Percentiles rank a stretch among this genome's conserved stretches.
These are phyloP conservation scores for Linnemannia exigua DNA, from an alignment of 192 early-diverging fungal genomes.

Conservation along the genomic window DNA sequence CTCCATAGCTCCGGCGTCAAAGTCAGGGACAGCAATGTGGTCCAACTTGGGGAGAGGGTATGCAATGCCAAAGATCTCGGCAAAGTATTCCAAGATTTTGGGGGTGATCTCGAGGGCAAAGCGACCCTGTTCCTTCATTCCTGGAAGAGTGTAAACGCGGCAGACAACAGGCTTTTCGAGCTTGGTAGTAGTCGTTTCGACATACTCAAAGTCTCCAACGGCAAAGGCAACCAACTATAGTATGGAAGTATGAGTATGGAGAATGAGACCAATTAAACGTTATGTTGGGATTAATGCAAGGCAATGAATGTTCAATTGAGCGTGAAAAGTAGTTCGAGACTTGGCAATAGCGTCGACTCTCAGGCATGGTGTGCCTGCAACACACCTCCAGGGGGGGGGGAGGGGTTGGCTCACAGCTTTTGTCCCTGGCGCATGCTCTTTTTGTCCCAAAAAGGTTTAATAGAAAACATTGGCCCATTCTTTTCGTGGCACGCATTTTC, in stretches of 20 bases:
- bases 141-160: conserved; percentile 79
- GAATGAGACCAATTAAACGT: not conserved
- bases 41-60: conserved; percentile 85
- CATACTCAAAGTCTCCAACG: conserved; percentile 84
- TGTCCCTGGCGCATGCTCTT: not conserved
- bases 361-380: not conserved
- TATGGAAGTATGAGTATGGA: not conserved
- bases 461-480: not conserved
- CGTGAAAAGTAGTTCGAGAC: not conserved
- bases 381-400: too few species aligned
- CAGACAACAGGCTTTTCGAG: conserved; percentile 51
- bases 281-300: not conserved
- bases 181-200: conserved; percentile 70
- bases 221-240: conserved; percentile 74
- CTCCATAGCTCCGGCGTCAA: conserved; percentile 88
- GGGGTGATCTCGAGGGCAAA: conserved; percentile 82
- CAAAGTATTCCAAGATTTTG: conserved; percentile 77
- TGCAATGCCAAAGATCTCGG: conserved; percentile 75
- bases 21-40: conserved; percentile 84
- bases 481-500: not conserved
- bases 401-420: not conserved
- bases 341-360: not conserved
- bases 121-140: conserved; percentile 70
- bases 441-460: not conserved
- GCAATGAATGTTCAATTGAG: not conserved